phyloP scores from a whole-genome alignment of 2,329 filamentous ascomycete species.

The Botrytis galanthina region DNA sequence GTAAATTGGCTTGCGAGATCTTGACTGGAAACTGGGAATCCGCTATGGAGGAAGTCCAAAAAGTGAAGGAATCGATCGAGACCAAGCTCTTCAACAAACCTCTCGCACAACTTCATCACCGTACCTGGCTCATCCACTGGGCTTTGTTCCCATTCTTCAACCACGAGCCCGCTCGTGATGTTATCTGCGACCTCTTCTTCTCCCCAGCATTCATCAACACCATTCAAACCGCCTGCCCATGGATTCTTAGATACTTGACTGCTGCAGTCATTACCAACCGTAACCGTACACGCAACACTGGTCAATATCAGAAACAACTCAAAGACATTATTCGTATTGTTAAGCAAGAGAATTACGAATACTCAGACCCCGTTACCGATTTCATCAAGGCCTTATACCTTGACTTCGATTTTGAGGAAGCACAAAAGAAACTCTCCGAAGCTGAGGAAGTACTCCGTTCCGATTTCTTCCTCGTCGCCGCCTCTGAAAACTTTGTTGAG shows the following conservation, averaged over 20 bases:
- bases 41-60: conserved; percentile 85
- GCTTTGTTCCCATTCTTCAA: conserved; percentile 99
- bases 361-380: conserved; percentile 90
- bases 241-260: conserved; percentile 91
- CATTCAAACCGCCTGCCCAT: conserved; percentile 96
- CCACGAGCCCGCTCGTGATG: conserved; percentile 85
- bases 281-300: conserved; percentile 73
- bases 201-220: conserved; percentile 98
- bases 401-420: conserved; percentile 95
- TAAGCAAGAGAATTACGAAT: conserved; percentile 96
- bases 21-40: conserved; percentile 93
- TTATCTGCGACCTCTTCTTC: conserved; percentile 94
- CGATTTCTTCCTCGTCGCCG: conserved; percentile 91
- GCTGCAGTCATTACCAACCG: conserved; percentile 95
- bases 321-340: conserved; percentile 97
- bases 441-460: conserved; percentile 88
- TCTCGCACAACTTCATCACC: conserved; percentile 90
- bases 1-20: conserved; percentile 95
- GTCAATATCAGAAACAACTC: conserved; percentile 93
- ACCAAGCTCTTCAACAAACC: conserved; percentile 95
- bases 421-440: conserved; percentile 79
- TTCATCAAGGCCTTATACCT: conserved; percentile 96
- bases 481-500: conserved; percentile 87
- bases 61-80: conserved; percentile 90
- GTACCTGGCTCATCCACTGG: conserved; percentile 98